Percentiles rank a stretch among this genome's conserved stretches.
These are phyloP conservation scores for Pythium insidiosum DNA, from an alignment of 352 stramenopile genomes.

Conservation along the genomic window DNA sequence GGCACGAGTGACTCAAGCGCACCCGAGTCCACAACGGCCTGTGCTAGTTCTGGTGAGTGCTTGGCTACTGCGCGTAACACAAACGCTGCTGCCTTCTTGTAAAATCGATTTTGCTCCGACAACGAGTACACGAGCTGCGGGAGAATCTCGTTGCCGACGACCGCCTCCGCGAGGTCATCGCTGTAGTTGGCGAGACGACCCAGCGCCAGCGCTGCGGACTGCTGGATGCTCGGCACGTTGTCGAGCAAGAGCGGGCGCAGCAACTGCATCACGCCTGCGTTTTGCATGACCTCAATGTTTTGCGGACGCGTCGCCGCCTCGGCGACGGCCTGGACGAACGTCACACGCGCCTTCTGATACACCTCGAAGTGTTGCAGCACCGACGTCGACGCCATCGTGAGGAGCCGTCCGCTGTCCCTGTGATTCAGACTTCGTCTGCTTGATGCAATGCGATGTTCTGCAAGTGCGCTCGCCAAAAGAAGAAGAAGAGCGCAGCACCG, in stretches of 20 bases:
- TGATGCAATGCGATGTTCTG: no score
- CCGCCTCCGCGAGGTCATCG: constrained; percentile 91
- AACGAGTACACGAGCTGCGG: constrained; percentile 95
- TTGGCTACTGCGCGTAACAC: constrained; percentile 92
- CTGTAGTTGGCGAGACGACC: constrained; percentile 93
- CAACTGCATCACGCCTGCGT: constrained; percentile 93
- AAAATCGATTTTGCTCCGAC: constrained; percentile 93
- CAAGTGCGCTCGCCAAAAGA: no score
- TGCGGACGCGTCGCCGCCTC: constrained; percentile 91
- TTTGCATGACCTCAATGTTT: constrained; percentile 96
- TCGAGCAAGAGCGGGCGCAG: constrained; percentile 90
- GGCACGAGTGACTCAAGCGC: constrained; percentile 90
- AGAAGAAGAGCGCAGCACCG: no score
- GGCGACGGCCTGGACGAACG: constrained; percentile 91
- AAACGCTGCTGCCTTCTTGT: constrained; percentile 94
- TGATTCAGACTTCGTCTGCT: no score
- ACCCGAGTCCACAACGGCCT: constrained; percentile 91
- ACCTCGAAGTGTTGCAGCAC: constrained; percentile 94
- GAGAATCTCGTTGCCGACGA: constrained; percentile 95
- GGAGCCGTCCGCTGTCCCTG: no score
- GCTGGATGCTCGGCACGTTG: constrained; percentile 94
- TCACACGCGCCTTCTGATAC: constrained; percentile 94
- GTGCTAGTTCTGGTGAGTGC: constrained; percentile 91
- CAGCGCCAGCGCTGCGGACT: constrained; percentile 90
- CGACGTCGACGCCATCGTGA: constrained; percentile 73